A percentile compares a stretch with the other conserved stretches of the same genome.
Conservation (phyloP, 441 rosid genomes). For the Brassica hybrid region DNA sequence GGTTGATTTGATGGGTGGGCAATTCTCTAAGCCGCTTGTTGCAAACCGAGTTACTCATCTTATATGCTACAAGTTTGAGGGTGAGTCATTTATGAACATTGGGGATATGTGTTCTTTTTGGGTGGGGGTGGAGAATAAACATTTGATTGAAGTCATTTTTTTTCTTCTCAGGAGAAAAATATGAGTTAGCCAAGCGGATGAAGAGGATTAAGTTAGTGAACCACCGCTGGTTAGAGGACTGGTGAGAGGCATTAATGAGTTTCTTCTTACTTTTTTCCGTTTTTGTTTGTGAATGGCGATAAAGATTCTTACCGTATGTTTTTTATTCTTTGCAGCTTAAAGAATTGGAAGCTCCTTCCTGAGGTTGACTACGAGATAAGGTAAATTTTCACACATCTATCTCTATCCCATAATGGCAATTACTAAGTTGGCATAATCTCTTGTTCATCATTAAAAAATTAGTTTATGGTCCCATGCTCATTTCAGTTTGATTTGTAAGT, state of each 20-base stretch:
- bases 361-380: slow-evolving; percentile 80
- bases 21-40: slow-evolving; percentile 88
- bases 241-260: slow-evolving; percentile 52
- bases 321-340: slow-evolving; percentile 61
- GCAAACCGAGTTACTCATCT: slow-evolving; percentile 93
- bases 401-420: slow-evolving; percentile 18
- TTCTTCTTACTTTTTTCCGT: slow-evolving; percentile 7
- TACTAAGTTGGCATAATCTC: slow-evolving; percentile 13
- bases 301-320: not conserved
- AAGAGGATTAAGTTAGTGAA: slow-evolving; percentile 84
- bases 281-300: slow-evolving; percentile 12
- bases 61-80: slow-evolving; percentile 94
- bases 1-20: slow-evolving; percentile 94
- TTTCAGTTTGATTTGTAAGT: slow-evolving; percentile 4
- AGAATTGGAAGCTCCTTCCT: slow-evolving; percentile 83
- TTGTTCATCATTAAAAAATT: not conserved
- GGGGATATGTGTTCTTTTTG: not conserved
- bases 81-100: slow-evolving; percentile 44
- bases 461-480: slow-evolving; percentile 6
- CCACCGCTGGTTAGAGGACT: slow-evolving; percentile 91
- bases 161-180: slow-evolving; percentile 79
- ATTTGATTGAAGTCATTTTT: slow-evolving; percentile 9
- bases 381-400: slow-evolving; percentile 45
- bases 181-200: slow-evolving; percentile 81
- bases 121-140: not conserved